Conservation (phyloP, 164 flowering plant genomes). For the Aristolochia californica region DNA sequence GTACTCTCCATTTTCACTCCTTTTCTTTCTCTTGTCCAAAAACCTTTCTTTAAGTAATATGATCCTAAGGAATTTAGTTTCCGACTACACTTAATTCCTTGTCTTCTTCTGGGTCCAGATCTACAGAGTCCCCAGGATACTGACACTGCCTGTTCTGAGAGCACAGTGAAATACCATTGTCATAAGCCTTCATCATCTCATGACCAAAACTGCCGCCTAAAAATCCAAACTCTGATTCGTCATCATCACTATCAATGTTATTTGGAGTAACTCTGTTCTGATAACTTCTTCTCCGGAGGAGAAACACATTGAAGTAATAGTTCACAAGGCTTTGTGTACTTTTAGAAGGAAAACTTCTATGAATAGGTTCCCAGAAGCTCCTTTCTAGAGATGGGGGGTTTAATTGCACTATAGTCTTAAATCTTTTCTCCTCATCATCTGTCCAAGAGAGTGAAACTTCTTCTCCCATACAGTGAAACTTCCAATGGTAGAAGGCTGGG, state of each 20-base stretch:
- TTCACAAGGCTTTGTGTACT: conserved; percentile 47
- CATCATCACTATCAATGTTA: conserved; percentile 69
- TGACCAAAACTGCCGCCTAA: conserved; percentile 19
- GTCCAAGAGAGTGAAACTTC: conserved; percentile 53
- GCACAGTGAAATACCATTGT: conserved; percentile 20
- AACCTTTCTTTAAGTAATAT: too few species aligned
- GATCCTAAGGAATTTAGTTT: background rate
- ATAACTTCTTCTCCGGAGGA: conserved; percentile 47
- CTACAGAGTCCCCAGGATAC: conserved; percentile 7
- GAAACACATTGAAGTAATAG: conserved; percentile 81
- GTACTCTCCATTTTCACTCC: too few species aligned
- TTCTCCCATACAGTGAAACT: conserved; percentile 70
- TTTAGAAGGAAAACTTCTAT: conserved; percentile 33
- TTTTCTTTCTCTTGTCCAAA: too few species aligned
- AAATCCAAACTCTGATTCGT: conserved; percentile 41
- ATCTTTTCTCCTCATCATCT: conserved; percentile 40
- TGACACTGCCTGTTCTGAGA: conserved; percentile 32
- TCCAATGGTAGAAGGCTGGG: conserved; percentile 48
- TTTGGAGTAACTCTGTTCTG: conserved; percentile 60
- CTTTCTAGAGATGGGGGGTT: conserved; percentile 31
- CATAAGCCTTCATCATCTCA: conserved; percentile 17
- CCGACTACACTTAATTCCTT: background rate
- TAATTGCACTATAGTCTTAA: conserved; percentile 29
- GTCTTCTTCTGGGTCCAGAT: background rate
- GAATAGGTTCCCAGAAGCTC: conserved; percentile 43